Evolutionary conservation across 257 asterid species (phyloP).

Genomic region (Solanum microdontum): DNA sequence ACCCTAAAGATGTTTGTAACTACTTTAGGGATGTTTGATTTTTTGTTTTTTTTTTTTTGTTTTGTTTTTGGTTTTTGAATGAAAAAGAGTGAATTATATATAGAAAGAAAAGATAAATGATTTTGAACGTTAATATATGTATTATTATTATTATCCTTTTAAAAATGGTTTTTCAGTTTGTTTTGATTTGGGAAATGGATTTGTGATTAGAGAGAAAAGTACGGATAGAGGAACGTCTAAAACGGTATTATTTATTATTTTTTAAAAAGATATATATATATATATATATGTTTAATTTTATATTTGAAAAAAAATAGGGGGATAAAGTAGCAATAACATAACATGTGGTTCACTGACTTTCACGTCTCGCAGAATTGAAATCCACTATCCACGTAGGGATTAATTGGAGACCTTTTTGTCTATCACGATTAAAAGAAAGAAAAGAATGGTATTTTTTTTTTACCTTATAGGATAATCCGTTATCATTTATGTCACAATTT

Average conservation of each 20-base stretch:
- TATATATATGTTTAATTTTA: too few species aligned
- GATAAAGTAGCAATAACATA: background rate
- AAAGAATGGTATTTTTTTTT: too few species aligned
- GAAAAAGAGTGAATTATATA: background rate
- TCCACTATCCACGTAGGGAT: background rate
- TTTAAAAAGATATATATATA: too few species aligned
- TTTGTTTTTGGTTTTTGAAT: background rate
- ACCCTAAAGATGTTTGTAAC: background rate
- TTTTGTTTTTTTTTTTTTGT: background rate
- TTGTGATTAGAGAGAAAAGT: background rate
- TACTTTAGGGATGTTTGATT: background rate
- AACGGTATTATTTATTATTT: background rate
- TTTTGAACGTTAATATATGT: background rate
- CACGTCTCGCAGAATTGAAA: background rate
- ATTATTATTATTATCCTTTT: background rate
- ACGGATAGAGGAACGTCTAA: background rate
- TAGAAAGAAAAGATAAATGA: background rate
- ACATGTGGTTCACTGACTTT: background rate
- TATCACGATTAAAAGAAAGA: background rate
- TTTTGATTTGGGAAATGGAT: background rate
- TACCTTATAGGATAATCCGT: too few species aligned
- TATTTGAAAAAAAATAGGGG: too few species aligned
- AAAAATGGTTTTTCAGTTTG: background rate
- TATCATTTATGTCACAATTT: too few species aligned
- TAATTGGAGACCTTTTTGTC: background rate